Evolutionary conservation across 768 basidiomycete species (phyloP).

Genomic region (Termitomyces sp.): DNA sequence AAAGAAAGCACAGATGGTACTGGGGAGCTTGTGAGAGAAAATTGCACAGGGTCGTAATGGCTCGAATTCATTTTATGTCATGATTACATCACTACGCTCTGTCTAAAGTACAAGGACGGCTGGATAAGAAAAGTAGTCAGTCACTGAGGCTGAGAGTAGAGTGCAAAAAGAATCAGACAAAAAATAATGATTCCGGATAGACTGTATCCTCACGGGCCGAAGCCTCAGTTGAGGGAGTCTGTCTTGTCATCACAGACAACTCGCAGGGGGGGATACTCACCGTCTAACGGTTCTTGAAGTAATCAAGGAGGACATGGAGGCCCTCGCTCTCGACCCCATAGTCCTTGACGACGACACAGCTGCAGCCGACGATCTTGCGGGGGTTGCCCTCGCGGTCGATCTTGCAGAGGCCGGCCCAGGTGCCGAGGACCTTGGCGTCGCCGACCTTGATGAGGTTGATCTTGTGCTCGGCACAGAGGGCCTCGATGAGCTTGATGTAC

Average conservation of each 20-base stretch:
- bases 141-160: not conserved
- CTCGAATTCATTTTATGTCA: too few species aligned
- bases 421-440: constrained; percentile 96
- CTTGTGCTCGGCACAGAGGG: constrained; percentile 98
- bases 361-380: constrained; percentile 90
- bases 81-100: too few species aligned
- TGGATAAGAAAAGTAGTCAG: not conserved
- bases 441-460: constrained; percentile 99
- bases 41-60: too few species aligned
- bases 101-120: too few species aligned
- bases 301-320: constrained; percentile 87
- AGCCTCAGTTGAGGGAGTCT: constrained; percentile 92
- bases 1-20: too few species aligned
- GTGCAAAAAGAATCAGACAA: constrained; percentile 48
- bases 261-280: constrained; percentile 11
- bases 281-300: constrained; percentile 91
- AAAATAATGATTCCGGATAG: constrained; percentile 87
- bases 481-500: constrained; percentile 99
- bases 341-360: constrained; percentile 96
- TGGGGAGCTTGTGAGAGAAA: too few species aligned
- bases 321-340: constrained; percentile 95
- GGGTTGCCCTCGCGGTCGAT: constrained; percentile 99
- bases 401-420: constrained; percentile 99
- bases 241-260: constrained; percentile 60
- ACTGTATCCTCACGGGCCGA: constrained; percentile 63